Percentiles rank a stretch among this genome's conserved stretches.
Evolutionary conservation across 257 asterid species (phyloP).

Genomic region (Osmanthus fragrans): DNA sequence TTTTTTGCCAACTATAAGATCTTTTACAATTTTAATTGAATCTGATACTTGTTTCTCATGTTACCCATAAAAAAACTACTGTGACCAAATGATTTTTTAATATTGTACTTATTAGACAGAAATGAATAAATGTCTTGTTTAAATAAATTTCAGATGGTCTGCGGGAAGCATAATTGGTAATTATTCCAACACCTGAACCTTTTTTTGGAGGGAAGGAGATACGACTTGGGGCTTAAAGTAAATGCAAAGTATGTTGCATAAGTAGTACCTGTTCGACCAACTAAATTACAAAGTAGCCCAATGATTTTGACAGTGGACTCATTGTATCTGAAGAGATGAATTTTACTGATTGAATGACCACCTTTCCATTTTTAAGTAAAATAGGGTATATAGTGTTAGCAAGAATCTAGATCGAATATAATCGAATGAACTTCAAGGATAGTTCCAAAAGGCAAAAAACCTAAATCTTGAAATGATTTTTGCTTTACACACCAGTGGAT

Average conservation of each 20-base stretch:
- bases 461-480: background rate
- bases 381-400: slow-evolving; percentile 12
- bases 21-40: slow-evolving; percentile 2
- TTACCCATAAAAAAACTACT: slow-evolving; percentile 10
- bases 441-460: slow-evolving; percentile 10
- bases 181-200: background rate
- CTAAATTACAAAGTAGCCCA: background rate
- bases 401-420: slow-evolving; percentile 10
- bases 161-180: slow-evolving; percentile 5
- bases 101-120: slow-evolving; percentile 1
- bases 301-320: slow-evolving; percentile 4
- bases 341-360: background rate
- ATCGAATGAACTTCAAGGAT: background rate
- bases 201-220: background rate
- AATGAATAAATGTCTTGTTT: slow-evolving; percentile 2
- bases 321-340: slow-evolving; percentile 10
- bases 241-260: slow-evolving; percentile 12
- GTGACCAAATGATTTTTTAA: slow-evolving; percentile 5
- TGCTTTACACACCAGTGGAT: slow-evolving; percentile 7
- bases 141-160: slow-evolving; percentile 10
- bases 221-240: slow-evolving; percentile 12
- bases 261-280: background rate
- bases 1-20: slow-evolving; percentile 10
- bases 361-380: background rate
- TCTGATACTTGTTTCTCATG: slow-evolving; percentile 13